Evolutionary conservation across 495 filamentous ascomycete genomes (phyloP), one percentile per base, ranked within the genome.

Genomic region (Aspergillus heteromorphus): DNA sequence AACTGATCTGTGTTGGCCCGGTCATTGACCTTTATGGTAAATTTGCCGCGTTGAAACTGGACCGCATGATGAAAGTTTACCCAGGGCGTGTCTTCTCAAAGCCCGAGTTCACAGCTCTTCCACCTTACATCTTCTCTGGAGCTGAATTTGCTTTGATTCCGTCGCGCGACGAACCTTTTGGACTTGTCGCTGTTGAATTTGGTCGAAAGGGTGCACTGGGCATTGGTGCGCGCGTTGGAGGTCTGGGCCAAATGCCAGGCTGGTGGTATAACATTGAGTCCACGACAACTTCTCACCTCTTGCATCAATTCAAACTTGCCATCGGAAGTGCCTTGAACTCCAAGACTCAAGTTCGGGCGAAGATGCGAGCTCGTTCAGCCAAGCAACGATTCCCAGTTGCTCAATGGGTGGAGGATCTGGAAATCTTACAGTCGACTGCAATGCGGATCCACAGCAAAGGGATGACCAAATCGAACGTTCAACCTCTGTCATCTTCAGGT

Each of bases 71-170:
- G 87, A 73, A 85, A 49, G 67, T 83, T 25, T 90, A 90, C 53
- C 86, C 87, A n/a, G 81, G 81, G n/a, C 72, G 87, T 5, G 87
- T 91, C 0, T 90, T 73, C 68, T 88, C 85, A 13, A 88, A 83
- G 68, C 87, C 87, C 5, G 83, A 90, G 65, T 90, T 90, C 64
- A 90, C 86, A 0, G 78, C 82, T 0, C 72, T 91, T 1, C 87
- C 86, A 11, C 83, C 85, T 0, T 90, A 79, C 66, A 84, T 91
- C 57, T 90, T 90, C 70, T 87, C 82, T 47, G 87, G 87, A 17
- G 86, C 87, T 16, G 87, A 91, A 48, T 90, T 91, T 56, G 87
- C 87, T 14, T 72, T 91, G 29, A 90, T 91, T 51, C 87, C 87
- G 6, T 88, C 85, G 16, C 82, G 87, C 53, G 87, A 91, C 56